A percentile compares a stretch with the other conserved stretches of the same genome.
phyloP scores from a whole-genome alignment of 495 filamentous ascomycete genomes.

The Lentithecium fluviatile region DNA sequence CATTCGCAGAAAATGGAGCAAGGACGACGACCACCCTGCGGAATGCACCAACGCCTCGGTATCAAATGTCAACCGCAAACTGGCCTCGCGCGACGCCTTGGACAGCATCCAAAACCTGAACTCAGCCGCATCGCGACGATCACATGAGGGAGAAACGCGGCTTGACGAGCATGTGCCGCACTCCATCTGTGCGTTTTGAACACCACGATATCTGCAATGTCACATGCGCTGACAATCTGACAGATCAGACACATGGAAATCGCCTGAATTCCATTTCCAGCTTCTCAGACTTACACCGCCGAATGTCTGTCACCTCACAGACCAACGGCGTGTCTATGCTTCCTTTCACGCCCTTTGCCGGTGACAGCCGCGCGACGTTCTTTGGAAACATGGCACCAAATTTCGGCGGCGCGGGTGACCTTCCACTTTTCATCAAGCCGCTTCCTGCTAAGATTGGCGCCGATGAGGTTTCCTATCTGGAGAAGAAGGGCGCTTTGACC shows the following conservation, averaged over 20 bases:
- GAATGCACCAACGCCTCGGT: constrained; percentile 15
- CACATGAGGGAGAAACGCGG: constrained; percentile 36
- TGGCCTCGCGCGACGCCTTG: constrained; percentile 36
- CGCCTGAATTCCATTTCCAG: constrained; percentile 26
- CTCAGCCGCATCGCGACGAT: constrained; percentile 31
- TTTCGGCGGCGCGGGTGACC: constrained; percentile 35
- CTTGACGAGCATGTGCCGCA: constrained; percentile 58
- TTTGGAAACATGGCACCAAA: constrained; percentile 28
- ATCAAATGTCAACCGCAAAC: constrained; percentile 31
- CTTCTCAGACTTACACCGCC: constrained; percentile 31
- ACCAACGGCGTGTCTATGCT: constrained; percentile 23
- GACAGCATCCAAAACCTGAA: constrained; percentile 33
- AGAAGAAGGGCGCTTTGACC: constrained; percentile 70
- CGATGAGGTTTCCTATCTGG: constrained; percentile 74
- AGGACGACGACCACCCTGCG: constrained; percentile 37
- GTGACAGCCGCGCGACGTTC: constrained; percentile 17
- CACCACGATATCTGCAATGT: constrained; percentile 10
- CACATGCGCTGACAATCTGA: constrained; percentile 33
- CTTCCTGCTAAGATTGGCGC: constrained; percentile 65
- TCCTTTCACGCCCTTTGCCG: constrained; percentile 26
- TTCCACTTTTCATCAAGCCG: constrained; percentile 73
- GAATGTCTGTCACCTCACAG: constrained; percentile 33
- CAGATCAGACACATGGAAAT: constrained; percentile 38
- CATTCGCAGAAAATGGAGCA: constrained; percentile 40
- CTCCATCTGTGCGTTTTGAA: constrained; percentile 55